These are phyloP conservation scores for Blastomyces gilchristii DNA, from an alignment of 2,329 filamentous ascomycete genomes.

Conservation along the genomic window DNA sequence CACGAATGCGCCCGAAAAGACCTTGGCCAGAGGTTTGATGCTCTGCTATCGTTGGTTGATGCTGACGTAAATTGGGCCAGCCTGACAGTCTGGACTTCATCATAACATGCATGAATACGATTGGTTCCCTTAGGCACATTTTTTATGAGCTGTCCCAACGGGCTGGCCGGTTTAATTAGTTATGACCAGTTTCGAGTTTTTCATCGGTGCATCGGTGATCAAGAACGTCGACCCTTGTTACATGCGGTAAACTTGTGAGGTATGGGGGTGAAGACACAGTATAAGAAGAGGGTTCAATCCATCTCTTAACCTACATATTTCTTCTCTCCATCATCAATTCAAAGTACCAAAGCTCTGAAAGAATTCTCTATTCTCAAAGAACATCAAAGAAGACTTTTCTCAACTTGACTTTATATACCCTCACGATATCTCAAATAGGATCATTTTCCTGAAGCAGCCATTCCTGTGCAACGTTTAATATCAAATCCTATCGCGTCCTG, in stretches of 20 bases:
- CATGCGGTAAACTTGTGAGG: not conserved
- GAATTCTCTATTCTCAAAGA: not conserved
- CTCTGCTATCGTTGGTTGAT: not conserved
- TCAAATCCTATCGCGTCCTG: not conserved
- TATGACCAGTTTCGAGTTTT: not conserved
- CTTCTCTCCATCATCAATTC: not conserved
- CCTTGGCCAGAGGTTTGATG: too few species aligned
- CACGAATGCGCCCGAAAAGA: too few species aligned
- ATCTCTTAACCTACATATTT: not conserved
- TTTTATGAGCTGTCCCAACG: not conserved
- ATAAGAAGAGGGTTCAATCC: conserved; percentile 6
- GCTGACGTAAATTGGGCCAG: not conserved
- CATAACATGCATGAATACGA: not conserved
- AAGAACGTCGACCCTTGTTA: not conserved
- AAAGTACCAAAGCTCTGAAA: not conserved
- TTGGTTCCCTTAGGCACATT: not conserved
- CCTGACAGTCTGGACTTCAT: not conserved
- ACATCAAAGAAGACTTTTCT: not conserved
- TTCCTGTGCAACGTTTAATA: not conserved
- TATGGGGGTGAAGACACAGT: not conserved
- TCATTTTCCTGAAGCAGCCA: not conserved
- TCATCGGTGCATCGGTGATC: not conserved
- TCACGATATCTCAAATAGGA: not conserved
- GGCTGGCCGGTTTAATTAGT: not conserved
- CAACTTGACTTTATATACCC: not conserved